Percentiles rank a stretch among this genome's conserved stretches.
Evolutionary conservation across 164 flowering plant species (phyloP).

Genomic region (Tetracentron sinense): DNA sequence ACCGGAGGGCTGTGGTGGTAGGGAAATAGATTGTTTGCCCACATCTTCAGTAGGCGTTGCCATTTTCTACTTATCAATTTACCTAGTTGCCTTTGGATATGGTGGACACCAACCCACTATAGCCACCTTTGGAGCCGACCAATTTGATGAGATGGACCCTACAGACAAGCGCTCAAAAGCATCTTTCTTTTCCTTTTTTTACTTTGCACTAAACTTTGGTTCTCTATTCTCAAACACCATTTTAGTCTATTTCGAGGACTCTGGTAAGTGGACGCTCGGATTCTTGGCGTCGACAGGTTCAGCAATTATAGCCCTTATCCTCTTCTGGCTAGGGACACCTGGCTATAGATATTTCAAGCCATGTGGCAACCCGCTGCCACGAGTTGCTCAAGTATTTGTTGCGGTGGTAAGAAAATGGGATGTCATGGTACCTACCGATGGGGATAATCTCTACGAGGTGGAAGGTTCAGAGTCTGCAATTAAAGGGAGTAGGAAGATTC

Average conservation of each 20-base stretch:
- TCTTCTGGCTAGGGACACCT: conserved; percentile 39
- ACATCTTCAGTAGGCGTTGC: conserved; percentile 31
- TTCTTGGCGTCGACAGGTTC: conserved; percentile 56
- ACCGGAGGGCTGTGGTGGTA: conserved; percentile 67
- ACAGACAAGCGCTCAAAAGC: conserved; percentile 30
- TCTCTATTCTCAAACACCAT: conserved; percentile 85
- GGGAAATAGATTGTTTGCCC: conserved; percentile 29
- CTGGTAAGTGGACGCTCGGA: conserved; percentile 71
- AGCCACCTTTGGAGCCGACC: conserved; percentile 94
- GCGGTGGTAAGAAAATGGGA: conserved; percentile 57
- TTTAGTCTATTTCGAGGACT: conserved; percentile 73
- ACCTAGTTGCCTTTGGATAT: conserved; percentile 79
- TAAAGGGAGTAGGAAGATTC: conserved; percentile 72
- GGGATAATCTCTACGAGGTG: conserved; percentile 50
- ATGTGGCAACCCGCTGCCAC: conserved; percentile 74
- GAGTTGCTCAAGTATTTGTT: conserved; percentile 72
- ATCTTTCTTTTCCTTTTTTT: conserved; percentile 70
- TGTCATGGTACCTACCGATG: conserved; percentile 23
- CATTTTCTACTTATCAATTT: conserved; percentile 66
- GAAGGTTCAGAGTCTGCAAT: conserved; percentile 70
- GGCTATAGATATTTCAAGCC: conserved; percentile 57
- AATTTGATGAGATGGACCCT: conserved; percentile 54
- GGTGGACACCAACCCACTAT: conserved; percentile 93
- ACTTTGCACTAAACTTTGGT: conserved; percentile 74
- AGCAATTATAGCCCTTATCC: conserved; percentile 48